These are phyloP conservation scores for Actinomucor elegans DNA, from an alignment of 371 early-diverging fungal genomes.

Conservation along the genomic window DNA sequence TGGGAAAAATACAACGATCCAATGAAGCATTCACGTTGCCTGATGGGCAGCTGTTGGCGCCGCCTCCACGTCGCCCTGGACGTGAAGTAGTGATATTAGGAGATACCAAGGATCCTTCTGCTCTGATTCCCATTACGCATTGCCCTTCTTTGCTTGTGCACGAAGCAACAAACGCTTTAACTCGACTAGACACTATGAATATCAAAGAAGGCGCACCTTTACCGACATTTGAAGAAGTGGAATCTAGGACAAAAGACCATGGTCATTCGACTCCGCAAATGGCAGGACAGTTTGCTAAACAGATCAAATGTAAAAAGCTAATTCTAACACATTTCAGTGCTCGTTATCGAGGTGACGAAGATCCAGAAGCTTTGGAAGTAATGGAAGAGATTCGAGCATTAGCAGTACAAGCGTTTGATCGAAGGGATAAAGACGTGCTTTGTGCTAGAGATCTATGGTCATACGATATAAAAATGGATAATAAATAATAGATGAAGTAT, in stretches of 20 bases:
- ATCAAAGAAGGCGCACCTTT: constrained; percentile 2
- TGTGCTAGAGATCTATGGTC: constrained; percentile 52
- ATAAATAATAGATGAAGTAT: too few species aligned
- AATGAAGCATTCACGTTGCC: constrained; percentile 43
- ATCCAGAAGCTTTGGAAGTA: constrained; percentile 33
- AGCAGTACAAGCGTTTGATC: constrained; percentile 42
- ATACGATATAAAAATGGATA: constrained; percentile 33
- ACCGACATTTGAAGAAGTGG: constrained; percentile 30
- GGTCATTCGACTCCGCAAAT: constrained; percentile 70
- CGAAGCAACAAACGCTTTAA: constrained; percentile 64
- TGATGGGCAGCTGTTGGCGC: constrained; percentile 40
- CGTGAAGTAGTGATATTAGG: constrained; percentile 57
- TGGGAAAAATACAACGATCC: constrained; percentile 46
- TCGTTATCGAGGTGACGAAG: constrained; percentile 53
- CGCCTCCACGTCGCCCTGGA: constrained; percentile 43
- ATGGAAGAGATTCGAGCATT: constrained; percentile 58
- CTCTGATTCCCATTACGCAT: constrained; percentile 16
- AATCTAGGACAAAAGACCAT: constrained; percentile 39
- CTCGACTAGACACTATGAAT: constrained; percentile 26
- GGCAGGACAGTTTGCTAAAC: constrained; percentile 52
- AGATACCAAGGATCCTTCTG: constrained; percentile 52
- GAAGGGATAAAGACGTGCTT: constrained; percentile 31
- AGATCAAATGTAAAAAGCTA: constrained; percentile 40
- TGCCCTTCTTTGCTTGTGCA: constrained; percentile 46
- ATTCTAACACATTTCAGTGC: constrained; percentile 63